phyloP scores from a whole-genome alignment of 1,139 yeast genomes.

The Wickerhamomyces sp. region DNA sequence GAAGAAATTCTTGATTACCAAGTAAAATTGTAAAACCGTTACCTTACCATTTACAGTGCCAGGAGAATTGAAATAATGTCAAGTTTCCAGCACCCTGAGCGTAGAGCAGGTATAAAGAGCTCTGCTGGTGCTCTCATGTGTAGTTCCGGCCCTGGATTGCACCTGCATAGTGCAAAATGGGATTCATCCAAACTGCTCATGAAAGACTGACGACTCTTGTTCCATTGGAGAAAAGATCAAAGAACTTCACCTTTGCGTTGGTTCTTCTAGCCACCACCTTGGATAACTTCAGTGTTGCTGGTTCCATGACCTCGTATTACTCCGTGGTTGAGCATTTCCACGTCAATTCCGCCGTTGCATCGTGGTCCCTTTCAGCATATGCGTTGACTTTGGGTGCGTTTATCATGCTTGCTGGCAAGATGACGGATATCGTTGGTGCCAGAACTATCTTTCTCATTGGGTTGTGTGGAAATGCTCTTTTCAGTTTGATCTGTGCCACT shows the following conservation, averaged over 20 bases:
- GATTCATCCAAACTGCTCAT: no score
- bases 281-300: slow-evolving; percentile 28
- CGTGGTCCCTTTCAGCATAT: slow-evolving; percentile 35
- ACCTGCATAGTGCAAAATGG: no score
- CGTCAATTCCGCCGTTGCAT: slow-evolving; percentile 16
- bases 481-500: slow-evolving; percentile 28
- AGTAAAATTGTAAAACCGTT: no score
- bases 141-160: no score
- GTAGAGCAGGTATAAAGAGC: no score
- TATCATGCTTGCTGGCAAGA: slow-evolving; percentile 32
- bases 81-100: no score
- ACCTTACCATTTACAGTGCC: no score
- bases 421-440: slow-evolving; percentile 33
- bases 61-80: no score
- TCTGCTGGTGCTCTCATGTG: no score
- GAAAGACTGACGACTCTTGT: slow-evolving; percentile 4
- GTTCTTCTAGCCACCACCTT: slow-evolving; percentile 14
- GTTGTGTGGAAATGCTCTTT: slow-evolving; percentile 20
- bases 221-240: slow-evolving; percentile 13
- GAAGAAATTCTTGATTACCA: no score
- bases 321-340: slow-evolving; percentile 23
- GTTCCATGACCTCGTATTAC: slow-evolving; percentile 23
- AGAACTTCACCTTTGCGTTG: slow-evolving; percentile 7
- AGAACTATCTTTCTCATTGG: slow-evolving; percentile 25
- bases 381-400: slow-evolving; percentile 33